Percentiles rank a stretch among this genome's conserved stretches.
These are phyloP conservation scores for Rhizopogon salebrosus DNA, from an alignment of 768 basidiomycete genomes.

Conservation along the genomic window DNA sequence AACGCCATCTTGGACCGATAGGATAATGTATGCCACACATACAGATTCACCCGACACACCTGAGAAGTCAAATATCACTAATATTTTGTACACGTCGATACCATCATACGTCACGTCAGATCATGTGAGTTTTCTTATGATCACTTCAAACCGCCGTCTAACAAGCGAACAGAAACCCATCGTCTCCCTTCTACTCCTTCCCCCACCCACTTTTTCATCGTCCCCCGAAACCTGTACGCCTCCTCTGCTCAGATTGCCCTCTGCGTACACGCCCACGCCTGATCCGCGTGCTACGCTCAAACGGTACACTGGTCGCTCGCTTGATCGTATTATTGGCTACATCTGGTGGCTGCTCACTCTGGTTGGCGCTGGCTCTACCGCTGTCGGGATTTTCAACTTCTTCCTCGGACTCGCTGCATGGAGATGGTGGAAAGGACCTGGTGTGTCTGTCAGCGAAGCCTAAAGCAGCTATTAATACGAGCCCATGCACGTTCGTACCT, in stretches of 20 bases:
- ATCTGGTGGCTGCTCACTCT: constrained; percentile 74
- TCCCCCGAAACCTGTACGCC: constrained; percentile 22
- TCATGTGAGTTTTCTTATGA: constrained; percentile 52
- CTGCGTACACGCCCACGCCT: constrained; percentile 43
- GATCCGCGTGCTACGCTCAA: constrained; percentile 53
- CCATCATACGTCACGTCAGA: constrained; percentile 87
- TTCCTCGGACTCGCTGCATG: constrained; percentile 61
- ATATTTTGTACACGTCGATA: constrained; percentile 72
- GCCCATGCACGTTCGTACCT: too few species aligned
- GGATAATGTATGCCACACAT: constrained; percentile 80
- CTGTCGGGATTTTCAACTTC: constrained; percentile 71
- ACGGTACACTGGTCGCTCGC: constrained; percentile 53
- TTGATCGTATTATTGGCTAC: constrained; percentile 75
- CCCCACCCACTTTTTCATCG: constrained; percentile 19
- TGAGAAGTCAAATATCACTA: constrained; percentile 50
- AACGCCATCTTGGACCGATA: constrained; percentile 88
- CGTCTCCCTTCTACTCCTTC: constrained; percentile 64
- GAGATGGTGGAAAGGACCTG: constrained; percentile 46
- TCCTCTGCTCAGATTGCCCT: constrained; percentile 48
- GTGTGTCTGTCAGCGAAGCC: constrained; percentile 5
- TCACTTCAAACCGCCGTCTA: neutral
- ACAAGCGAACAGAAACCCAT: constrained; percentile 70
- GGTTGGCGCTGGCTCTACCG: constrained; percentile 70
- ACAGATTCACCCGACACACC: constrained; percentile 53
- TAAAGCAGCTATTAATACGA: too few species aligned